Percentiles rank a stretch among this genome's conserved stretches.
Conservation (phyloP, 78 protist genomes). For the Dictyostelium intermedium region DNA sequence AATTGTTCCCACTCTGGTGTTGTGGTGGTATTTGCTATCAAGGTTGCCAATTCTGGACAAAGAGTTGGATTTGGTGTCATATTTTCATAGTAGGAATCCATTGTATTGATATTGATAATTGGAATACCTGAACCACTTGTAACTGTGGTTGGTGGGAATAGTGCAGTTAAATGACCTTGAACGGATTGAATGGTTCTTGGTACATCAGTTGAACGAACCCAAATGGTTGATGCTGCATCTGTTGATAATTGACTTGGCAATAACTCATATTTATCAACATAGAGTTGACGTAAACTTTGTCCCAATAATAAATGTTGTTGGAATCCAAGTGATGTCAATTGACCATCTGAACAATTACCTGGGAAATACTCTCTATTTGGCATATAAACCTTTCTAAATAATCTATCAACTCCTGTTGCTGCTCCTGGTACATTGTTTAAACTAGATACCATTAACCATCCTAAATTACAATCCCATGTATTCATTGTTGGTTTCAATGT, state of each 20-base stretch:
- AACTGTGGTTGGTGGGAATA: slow-evolving; percentile 20
- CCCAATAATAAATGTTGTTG: slow-evolving; percentile 50
- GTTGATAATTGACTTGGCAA: slow-evolving; percentile 4
- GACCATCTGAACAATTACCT: slow-evolving; percentile 78
- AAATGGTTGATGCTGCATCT: not conserved
- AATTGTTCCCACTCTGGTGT: not conserved
- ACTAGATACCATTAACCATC: slow-evolving; percentile 37
- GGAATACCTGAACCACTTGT: not conserved
- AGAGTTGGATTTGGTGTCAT: slow-evolving; percentile 19
- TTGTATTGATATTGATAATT: slow-evolving; percentile 20
- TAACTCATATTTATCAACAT: slow-evolving; percentile 43
- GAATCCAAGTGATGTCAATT: slow-evolving; percentile 53
- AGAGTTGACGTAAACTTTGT: slow-evolving; percentile 17
- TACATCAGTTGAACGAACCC: slow-evolving; percentile 75
- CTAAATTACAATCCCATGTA: slow-evolving; percentile 59
- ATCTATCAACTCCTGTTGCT: not conserved
- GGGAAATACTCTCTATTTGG: slow-evolving; percentile 43
- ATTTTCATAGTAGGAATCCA: slow-evolving; percentile 34
- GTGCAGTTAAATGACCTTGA: slow-evolving; percentile 43
- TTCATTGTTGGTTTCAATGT: not conserved
- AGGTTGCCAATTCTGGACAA: not conserved
- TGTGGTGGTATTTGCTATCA: not conserved
- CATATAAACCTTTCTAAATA: slow-evolving; percentile 58
- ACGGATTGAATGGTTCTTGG: slow-evolving; percentile 73
- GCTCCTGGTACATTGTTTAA: not conserved